Percentiles rank a stretch among this genome's conserved stretches.
Conservation (phyloP, 2,329 filamentous ascomycete genomes). For the Colletotrichum limetticola region DNA sequence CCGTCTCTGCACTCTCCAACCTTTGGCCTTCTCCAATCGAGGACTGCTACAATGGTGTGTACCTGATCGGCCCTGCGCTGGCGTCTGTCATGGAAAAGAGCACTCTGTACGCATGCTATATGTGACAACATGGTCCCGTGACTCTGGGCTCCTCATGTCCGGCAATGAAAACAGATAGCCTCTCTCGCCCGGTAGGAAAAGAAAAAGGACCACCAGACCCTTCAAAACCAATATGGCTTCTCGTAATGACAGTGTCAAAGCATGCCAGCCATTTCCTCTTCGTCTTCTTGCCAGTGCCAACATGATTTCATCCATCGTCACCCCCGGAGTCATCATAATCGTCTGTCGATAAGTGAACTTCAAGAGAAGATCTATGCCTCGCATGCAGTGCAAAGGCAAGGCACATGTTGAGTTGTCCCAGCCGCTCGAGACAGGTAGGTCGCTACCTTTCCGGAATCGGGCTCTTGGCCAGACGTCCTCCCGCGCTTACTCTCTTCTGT, state of each 20-base stretch:
- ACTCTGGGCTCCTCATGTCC: neutral
- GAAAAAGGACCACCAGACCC: neutral
- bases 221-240: neutral
- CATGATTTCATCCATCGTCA: conserved; percentile 14
- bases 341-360: neutral
- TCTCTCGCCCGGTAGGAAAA: neutral
- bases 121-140: conserved; percentile 4
- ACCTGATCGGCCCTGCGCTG: conserved; percentile 1
- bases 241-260: conserved; percentile 23
- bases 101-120: conserved; percentile 9
- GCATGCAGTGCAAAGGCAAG: conserved; percentile 21
- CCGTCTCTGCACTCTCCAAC: conserved; percentile 1
- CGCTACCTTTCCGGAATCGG: conserved; percentile 72
- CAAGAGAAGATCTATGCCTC: conserved; percentile 16
- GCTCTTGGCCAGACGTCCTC: conserved; percentile 75
- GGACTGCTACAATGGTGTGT: conserved; percentile 13
- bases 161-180: neutral
- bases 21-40: conserved; percentile 22
- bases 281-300: neutral
- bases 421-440: conserved; percentile 40
- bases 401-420: conserved; percentile 27
- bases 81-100: neutral
- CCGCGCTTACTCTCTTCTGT: conserved; percentile 83
- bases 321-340: conserved; percentile 21
- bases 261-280: conserved; percentile 18